A percentile compares a stretch with the other conserved stretches of the same genome.
Evolutionary conservation across 257 asterid genomes (phyloP).

Genomic region (Capsicum rhomboideum): DNA sequence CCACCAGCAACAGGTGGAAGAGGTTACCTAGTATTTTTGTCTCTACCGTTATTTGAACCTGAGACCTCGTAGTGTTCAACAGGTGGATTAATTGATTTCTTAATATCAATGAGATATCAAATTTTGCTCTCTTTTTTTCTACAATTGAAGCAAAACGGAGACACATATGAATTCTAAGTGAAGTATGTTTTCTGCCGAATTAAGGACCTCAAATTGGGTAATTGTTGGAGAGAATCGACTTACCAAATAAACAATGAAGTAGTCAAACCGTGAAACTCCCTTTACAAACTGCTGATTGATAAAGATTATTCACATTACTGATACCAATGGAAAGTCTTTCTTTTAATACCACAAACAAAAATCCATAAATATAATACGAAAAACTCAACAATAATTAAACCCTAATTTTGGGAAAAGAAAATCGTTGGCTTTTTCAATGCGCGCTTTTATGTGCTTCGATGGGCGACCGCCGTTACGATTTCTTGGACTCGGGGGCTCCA

Average conservation of each 20-base stretch:
- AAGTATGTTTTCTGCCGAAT: too few species aligned
- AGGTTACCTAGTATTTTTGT: too few species aligned
- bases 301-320: not conserved
- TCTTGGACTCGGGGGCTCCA: not conserved
- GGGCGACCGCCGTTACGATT: constrained; percentile 1
- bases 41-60: too few species aligned
- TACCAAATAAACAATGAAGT: not conserved
- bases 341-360: too few species aligned
- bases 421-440: not conserved
- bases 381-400: too few species aligned
- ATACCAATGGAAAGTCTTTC: too few species aligned
- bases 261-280: not conserved
- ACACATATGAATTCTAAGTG: too few species aligned
- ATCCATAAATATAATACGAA: too few species aligned
- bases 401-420: not conserved
- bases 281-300: not conserved
- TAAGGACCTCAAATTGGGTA: too few species aligned
- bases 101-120: too few species aligned
- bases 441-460: not conserved
- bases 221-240: not conserved
- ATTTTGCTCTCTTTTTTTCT: not conserved
- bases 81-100: not conserved
- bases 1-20: too few species aligned
- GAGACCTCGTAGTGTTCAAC: too few species aligned
- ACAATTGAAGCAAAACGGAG: not conserved